Evolutionary conservation across 164 flowering plant species (phyloP), one percentile per base, ranked within the genome.

Genomic region (Kalanchoe fedtschenkoi): DNA sequence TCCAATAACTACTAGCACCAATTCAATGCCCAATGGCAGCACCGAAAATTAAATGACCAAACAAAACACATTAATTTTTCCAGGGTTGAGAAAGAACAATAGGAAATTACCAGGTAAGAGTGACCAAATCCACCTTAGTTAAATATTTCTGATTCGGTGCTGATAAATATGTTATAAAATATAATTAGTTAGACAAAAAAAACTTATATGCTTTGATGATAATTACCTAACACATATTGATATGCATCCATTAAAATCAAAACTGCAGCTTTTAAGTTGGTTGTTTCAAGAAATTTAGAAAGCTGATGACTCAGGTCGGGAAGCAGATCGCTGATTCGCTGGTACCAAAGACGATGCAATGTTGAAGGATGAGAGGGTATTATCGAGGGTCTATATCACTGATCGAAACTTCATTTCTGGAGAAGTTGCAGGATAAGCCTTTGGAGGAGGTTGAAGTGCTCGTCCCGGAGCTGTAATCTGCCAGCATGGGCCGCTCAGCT

Each of bases 91-190:
- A 60, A 38, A 7, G 10, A 24, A 2, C 7, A 0, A 17, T 46
- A 14, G 38, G 19, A 15, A 34, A 38, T 29, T 62, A 71, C 74
- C 67, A 62, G 72, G 51, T 69, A 72, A 17, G 72, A 73, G 22
- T 24, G 5, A 7, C 75, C 78, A 66, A 66, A 71, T 43, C 74
- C 74, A 6, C 72, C 72, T 66, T 56, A n/a, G n/a, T n/a, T n/a
- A n/a, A n/a, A n/a, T n/a, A n/a, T n/a, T n/a, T n/a, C n/a, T n/a
- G n/a, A n/a, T n/a, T n/a, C n/a, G n/a, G n/a, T n/a, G n/a, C n/a
- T n/a, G n/a, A n/a, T n/a, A n/a, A n/a, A n/a, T n/a, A n/a, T n/a
- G n/a, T n/a, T n/a, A n/a, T n/a, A n/a, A n/a, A n/a, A n/a, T n/a
- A n/a, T n/a, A n/a, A n/a, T n/a, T n/a, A n/a, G n/a, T n/a, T n/a